Conservation (phyloP, 2,329 filamentous ascomycete genomes). For the Monilinia vaccinii-corymbosi region DNA sequence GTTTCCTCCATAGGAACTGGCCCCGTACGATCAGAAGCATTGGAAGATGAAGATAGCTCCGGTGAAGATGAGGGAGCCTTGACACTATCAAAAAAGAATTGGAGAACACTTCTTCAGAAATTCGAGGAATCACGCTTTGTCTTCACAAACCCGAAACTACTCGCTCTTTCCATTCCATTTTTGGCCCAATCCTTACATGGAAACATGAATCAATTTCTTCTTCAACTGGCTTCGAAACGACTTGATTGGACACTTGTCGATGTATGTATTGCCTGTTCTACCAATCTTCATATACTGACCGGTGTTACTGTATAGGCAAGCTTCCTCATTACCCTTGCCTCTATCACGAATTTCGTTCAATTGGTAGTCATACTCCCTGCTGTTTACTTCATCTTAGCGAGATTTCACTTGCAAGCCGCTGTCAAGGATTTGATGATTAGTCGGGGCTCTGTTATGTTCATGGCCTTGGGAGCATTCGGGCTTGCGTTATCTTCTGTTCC, state of each 20-base stretch:
- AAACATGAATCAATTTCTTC: conserved; percentile 29
- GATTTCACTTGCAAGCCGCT: conserved; percentile 1
- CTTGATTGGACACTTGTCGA: conserved; percentile 39
- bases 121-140: conserved; percentile 17
- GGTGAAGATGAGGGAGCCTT: background rate
- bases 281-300: background rate
- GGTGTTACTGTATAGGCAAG: conserved; percentile 7
- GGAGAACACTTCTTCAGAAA: background rate
- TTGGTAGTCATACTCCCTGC: conserved; percentile 14
- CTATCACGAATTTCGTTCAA: conserved; percentile 12
- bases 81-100: background rate
- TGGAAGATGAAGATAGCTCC: background rate
- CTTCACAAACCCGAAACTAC: conserved; percentile 15
- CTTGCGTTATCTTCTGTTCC: conserved; percentile 10
- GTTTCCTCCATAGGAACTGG: background rate
- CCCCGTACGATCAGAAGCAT: background rate
- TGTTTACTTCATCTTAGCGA: conserved; percentile 10
- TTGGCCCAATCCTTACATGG: conserved; percentile 6
- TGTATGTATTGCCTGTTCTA: conserved; percentile 18
- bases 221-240: conserved; percentile 41
- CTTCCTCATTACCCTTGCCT: conserved; percentile 14
- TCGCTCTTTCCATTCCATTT: conserved; percentile 9
- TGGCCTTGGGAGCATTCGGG: conserved; percentile 10
- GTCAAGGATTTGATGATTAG: conserved; percentile 23
- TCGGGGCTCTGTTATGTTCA: conserved; percentile 19